These are phyloP conservation scores for Ogataea henricii DNA, from an alignment of 805 yeast species.

Conservation along the genomic window DNA sequence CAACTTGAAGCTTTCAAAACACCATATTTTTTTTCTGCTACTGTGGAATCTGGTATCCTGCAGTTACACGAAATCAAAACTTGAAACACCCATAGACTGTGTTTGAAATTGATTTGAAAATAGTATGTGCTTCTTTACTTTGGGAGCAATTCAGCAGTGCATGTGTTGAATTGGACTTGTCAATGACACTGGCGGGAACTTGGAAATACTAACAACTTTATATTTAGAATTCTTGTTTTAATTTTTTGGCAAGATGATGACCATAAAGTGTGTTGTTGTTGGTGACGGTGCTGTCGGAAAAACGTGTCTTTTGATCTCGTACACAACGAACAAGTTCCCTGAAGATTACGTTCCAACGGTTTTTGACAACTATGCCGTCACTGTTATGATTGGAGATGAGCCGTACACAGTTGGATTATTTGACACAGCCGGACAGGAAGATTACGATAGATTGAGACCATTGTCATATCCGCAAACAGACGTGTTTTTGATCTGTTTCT, in stretches of 20 bases:
- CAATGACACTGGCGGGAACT: too few species aligned
- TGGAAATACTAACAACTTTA: too few species aligned
- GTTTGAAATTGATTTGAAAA: neutral
- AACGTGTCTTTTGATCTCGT: conserved; percentile 92
- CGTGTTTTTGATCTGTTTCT: conserved; percentile 92
- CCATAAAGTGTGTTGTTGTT: conserved; percentile 94
- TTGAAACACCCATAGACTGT: neutral
- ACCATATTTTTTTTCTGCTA: neutral
- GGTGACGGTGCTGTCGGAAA: conserved; percentile 99
- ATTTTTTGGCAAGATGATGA: conserved; percentile 51
- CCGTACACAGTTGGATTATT: conserved; percentile 96
- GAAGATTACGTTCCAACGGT: conserved; percentile 99
- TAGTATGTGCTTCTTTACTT: too few species aligned
- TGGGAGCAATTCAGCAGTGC: too few species aligned
- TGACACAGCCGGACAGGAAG: conserved; percentile 99
- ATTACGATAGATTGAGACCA: conserved; percentile 96
- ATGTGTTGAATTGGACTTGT: too few species aligned
- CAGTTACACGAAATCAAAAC: conserved; percentile 5
- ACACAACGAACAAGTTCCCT: conserved; percentile 96
- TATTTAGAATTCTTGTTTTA: too few species aligned
- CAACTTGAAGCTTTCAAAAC: neutral
- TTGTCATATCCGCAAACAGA: conserved; percentile 96
- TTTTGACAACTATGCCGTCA: conserved; percentile 91
- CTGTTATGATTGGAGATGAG: conserved; percentile 96
- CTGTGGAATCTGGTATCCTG: conserved; percentile 8